phyloP scores from a whole-genome alignment of 1,139 yeast species.

The Kodamaea sp. region DNA sequence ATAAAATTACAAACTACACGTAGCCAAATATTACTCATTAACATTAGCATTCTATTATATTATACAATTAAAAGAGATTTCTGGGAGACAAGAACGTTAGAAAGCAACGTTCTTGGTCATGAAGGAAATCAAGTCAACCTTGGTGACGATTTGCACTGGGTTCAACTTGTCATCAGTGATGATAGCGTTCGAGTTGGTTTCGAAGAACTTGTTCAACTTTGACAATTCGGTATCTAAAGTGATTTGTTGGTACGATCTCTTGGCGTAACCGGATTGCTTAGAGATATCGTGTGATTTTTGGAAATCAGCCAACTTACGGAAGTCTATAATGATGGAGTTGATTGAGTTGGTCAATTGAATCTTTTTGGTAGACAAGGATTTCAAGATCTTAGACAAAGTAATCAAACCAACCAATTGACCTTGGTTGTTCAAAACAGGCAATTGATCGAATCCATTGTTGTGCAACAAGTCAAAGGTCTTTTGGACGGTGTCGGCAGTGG shows the following conservation, averaged over 20 bases:
- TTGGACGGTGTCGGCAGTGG: conserved; percentile 56
- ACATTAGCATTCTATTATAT: too few relatives aligned
- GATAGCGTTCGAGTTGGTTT: conserved; percentile 81
- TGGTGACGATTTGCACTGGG: conserved; percentile 83
- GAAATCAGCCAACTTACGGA: conserved; percentile 67
- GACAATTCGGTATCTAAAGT: conserved; percentile 65
- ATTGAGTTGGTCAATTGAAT: conserved; percentile 61
- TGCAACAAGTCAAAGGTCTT: conserved; percentile 70
- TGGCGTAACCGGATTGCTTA: conserved; percentile 58
- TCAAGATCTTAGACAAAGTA: conserved; percentile 71
- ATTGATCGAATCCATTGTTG: conserved; percentile 79
- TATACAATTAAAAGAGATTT: too few relatives aligned
- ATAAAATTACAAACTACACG: too few relatives aligned
- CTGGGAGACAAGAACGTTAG: conserved; percentile 3
- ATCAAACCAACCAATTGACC: conserved; percentile 74
- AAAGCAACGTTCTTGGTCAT: conserved; percentile 39
- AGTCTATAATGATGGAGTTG: conserved; percentile 64
- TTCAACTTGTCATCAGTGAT: conserved; percentile 69
- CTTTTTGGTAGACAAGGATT: conserved; percentile 61
- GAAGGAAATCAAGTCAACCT: conserved; percentile 77
- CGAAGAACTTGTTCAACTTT: conserved; percentile 76
- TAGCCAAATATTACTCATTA: too few relatives aligned
- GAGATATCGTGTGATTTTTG: conserved; percentile 64
- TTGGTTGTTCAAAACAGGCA: conserved; percentile 63
- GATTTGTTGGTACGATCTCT: conserved; percentile 64